Evolutionary conservation across 352 stramenopile species (phyloP), one percentile per base, ranked within the genome.

Genomic region (Phytophthora tubulina): DNA sequence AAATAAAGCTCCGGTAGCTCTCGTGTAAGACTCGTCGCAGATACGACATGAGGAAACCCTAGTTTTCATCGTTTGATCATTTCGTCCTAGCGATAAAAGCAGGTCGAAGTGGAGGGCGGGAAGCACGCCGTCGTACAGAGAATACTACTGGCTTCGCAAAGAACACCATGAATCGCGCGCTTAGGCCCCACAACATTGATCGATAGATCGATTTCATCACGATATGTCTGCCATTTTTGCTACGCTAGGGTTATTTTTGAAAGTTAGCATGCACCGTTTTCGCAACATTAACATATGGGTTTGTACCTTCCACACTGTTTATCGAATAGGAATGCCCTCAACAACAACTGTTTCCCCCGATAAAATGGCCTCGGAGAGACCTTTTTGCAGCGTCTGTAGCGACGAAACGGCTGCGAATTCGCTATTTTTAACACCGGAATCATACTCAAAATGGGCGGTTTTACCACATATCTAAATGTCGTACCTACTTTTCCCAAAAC

Each of bases 391-490:
- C 15, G 42, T 32, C 27, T 54, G 42, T 54, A 54, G 17, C 32
- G 15, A 6, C 1, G 17, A 51, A 52, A 45, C 55, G 9, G 15
- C 41, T 63, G 56, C 31, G 56, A 63, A 44, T 54, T 27, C 2
- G 31, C n/a, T 15, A 7, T 44, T 63, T 63, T 54, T 63, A 54
- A 54, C 42, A n/a, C n/a, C 56, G 38, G 0, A 54, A 52, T 10
- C 42, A 63, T 30, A 63, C 32, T 63, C 3, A 46, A 63, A 63
- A 63, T 46, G 42, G n/a, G 42, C 17, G n/a, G 31, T 36, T 63
- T 63, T 63, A 63, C 27, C n/a, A 63, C 42, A 63, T 46, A 63
- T 63, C 56, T 36, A 46, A 63, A 63, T 63, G 42, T 54, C n/a
- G 30, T 33, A 52, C 11, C 30, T 11, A 13, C n/a, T 44, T 62